These are phyloP conservation scores for Auriscalpium microsporum DNA, from an alignment of 768 basidiomycete species.

Conservation along the genomic window DNA sequence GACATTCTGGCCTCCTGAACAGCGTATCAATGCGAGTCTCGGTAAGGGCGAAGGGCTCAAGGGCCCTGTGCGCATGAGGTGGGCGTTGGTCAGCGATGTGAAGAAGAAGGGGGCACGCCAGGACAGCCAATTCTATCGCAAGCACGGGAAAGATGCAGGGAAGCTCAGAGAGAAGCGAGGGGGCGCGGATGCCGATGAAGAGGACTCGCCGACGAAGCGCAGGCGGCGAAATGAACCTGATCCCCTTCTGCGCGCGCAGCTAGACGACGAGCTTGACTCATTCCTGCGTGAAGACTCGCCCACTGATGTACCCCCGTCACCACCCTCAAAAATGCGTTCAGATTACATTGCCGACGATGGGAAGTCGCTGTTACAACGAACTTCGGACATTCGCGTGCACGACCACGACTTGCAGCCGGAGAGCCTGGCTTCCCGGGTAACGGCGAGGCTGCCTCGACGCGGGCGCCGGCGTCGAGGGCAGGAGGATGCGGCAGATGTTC, in stretches of 20 bases:
- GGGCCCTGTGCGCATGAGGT: conserved; percentile 63
- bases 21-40: conserved; percentile 63
- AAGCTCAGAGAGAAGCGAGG: conserved; percentile 35
- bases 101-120: conserved; percentile 70
- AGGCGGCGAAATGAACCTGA: conserved; percentile 27
- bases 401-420: conserved; percentile 17
- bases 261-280: conserved; percentile 64
- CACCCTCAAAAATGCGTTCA: conserved; percentile 60
- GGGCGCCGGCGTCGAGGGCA: conserved; percentile 22
- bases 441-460: conserved; percentile 37
- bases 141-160: conserved; percentile 58
- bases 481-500: not conserved
- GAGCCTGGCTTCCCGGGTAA: conserved; percentile 37
- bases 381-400: conserved; percentile 37
- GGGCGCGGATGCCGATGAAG: conserved; percentile 18
- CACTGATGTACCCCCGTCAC: conserved; percentile 20
- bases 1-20: conserved; percentile 71
- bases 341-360: conserved; percentile 49
- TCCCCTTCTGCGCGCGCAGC: conserved; percentile 31
- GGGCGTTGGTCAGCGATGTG: conserved; percentile 63
- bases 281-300: conserved; percentile 45
- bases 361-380: conserved; percentile 48
- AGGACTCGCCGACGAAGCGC: conserved; percentile 20
- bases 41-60: conserved; percentile 63
- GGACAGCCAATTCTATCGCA: conserved; percentile 72